These are phyloP conservation scores for Aspergillus melleus DNA, from an alignment of 2,329 filamentous ascomycete genomes.

Conservation along the genomic window DNA sequence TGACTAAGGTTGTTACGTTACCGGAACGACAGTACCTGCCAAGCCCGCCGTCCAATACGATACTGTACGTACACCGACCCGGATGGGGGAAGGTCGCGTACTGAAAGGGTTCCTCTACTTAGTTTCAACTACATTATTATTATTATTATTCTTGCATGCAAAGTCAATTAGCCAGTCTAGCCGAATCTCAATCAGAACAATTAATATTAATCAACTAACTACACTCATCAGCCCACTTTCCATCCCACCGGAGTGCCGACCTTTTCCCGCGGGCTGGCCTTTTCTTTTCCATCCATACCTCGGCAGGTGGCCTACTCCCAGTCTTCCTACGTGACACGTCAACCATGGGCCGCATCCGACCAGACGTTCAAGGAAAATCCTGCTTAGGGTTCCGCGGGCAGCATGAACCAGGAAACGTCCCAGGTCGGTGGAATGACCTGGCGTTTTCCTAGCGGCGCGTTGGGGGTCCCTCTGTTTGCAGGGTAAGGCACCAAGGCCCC, in stretches of 20 bases:
- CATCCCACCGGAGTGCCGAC: not conserved
- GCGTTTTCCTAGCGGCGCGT: not conserved
- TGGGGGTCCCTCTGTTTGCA: slow-evolving; percentile 2
- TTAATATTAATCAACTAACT: not conserved
- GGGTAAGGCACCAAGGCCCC: not conserved
- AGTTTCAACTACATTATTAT: not conserved
- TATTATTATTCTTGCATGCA: not conserved
- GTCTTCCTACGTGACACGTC: slow-evolving; percentile 16
- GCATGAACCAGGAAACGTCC: not conserved
- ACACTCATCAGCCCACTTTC: not conserved
- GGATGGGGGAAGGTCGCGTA: too few species aligned
- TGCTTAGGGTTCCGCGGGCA: not conserved
- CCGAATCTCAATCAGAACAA: not conserved
- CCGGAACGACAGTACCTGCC: too few species aligned
- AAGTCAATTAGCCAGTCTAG: not conserved
- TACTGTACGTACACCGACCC: too few species aligned
- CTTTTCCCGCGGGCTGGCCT: not conserved
- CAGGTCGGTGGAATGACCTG: not conserved
- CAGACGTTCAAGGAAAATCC: not conserved
- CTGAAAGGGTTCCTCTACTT: not conserved
- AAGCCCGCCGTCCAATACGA: too few species aligned
- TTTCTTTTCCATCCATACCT: not conserved
- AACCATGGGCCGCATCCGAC: slow-evolving; percentile 16
- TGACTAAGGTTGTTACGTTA: too few species aligned
- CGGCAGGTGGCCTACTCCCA: not conserved